Conservation (phyloP, 768 basidiomycete genomes). For the Tylopilus sp. region DNA sequence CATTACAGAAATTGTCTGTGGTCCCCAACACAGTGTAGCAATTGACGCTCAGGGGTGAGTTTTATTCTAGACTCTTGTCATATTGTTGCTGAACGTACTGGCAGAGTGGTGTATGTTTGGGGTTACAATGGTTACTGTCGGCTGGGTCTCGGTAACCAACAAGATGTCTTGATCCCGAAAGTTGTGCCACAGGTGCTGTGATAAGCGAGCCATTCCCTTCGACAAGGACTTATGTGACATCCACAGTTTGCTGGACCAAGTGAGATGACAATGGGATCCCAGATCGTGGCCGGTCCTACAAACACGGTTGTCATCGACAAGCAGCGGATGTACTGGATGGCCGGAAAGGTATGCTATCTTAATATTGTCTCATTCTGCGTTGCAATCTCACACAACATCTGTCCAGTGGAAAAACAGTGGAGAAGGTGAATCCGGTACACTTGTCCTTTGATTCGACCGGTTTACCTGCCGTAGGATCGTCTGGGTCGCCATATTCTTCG, state of each 20-base stretch:
- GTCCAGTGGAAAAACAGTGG: constrained; percentile 91
- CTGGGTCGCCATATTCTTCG: constrained; percentile 82
- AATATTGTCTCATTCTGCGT: not conserved
- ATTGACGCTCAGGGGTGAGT: constrained; percentile 71
- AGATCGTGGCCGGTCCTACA: constrained; percentile 76
- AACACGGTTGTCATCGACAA: constrained; percentile 82
- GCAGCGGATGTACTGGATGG: constrained; percentile 86
- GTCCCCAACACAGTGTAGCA: constrained; percentile 84
- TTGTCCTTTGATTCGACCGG: not conserved
- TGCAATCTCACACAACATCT: constrained; percentile 11
- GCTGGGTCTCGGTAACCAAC: constrained; percentile 83
- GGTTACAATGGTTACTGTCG: constrained; percentile 91
- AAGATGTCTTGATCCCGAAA: constrained; percentile 77
- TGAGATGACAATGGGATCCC: constrained; percentile 53
- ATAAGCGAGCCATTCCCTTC: not conserved
- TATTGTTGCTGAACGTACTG: constrained; percentile 8
- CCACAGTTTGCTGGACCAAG: constrained; percentile 74
- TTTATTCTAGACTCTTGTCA: not conserved
- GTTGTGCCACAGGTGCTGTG: constrained; percentile 67
- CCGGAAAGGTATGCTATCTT: constrained; percentile 56
- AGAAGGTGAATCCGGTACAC: constrained; percentile 52
- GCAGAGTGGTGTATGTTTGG: constrained; percentile 77
- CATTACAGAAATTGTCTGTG: constrained; percentile 80
- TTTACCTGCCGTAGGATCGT: constrained; percentile 62
- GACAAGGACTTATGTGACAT: not conserved